Percentiles rank a stretch among this genome's conserved stretches.
These are phyloP conservation scores for Penicillium crustosum DNA, from an alignment of 2,329 filamentous ascomycete species.

Conservation along the genomic window DNA sequence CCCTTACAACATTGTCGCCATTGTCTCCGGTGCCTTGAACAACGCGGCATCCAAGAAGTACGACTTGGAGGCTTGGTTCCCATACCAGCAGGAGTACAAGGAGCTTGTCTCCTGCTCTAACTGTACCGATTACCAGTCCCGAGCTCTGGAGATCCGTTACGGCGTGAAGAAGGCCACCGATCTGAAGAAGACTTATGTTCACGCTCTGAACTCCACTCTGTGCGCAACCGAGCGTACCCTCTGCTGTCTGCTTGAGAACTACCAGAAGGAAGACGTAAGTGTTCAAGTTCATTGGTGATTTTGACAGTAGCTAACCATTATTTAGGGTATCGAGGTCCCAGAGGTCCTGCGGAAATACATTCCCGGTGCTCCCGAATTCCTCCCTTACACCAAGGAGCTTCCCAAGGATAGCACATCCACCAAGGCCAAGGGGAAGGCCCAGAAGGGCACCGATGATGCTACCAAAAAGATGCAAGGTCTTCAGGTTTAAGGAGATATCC, in stretches of 20 bases:
- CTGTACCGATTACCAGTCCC: slow-evolving; percentile 95
- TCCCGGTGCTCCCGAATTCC: slow-evolving; percentile 82
- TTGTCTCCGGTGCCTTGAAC: slow-evolving; percentile 94
- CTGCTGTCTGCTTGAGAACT: slow-evolving; percentile 96
- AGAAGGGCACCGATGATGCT: slow-evolving; percentile 33
- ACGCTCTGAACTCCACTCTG: slow-evolving; percentile 85
- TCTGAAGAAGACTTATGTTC: slow-evolving; percentile 87
- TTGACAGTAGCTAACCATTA: slow-evolving; percentile 18
- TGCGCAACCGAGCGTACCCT: slow-evolving; percentile 89
- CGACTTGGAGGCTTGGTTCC: slow-evolving; percentile 95
- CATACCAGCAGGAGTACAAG: slow-evolving; percentile 96
- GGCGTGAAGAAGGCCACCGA: slow-evolving; percentile 85
- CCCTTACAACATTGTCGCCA: slow-evolving; percentile 87
- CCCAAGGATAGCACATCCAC: slow-evolving; percentile 70
- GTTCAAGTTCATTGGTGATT: not conserved
- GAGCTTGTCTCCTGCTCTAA: slow-evolving; percentile 97
- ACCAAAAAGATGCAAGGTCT: slow-evolving; percentile 44
- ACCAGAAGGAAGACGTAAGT: slow-evolving; percentile 80
- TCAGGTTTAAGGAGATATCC: slow-evolving; percentile 34
- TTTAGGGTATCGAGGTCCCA: slow-evolving; percentile 72
- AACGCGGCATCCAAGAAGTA: slow-evolving; percentile 89
- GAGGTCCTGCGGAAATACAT: slow-evolving; percentile 86
- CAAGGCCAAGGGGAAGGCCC: slow-evolving; percentile 51
- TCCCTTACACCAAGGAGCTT: slow-evolving; percentile 83
- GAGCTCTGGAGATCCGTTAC: slow-evolving; percentile 88